Conservation (phyloP, 2,329 filamentous ascomycete genomes). For the Beauveria australis region DNA sequence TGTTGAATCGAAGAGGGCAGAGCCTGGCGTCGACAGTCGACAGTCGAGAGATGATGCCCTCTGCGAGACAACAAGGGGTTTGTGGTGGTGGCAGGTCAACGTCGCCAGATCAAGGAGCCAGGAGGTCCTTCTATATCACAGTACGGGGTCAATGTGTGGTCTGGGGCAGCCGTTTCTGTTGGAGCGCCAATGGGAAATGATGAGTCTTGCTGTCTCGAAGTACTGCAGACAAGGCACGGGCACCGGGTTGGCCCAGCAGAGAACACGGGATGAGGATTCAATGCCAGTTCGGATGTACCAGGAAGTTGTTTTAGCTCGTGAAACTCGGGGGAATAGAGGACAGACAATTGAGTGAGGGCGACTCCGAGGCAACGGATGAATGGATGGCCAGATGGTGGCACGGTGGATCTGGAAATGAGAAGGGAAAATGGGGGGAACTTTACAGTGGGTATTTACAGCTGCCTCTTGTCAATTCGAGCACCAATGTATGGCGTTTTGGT, state of each 20-base stretch:
- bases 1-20: too few relatives aligned
- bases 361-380: slow-evolving; percentile 7
- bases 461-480: too few relatives aligned
- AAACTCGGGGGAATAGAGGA: neutral
- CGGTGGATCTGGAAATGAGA: slow-evolving; percentile 9
- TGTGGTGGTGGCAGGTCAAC: neutral
- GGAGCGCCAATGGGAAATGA: neutral
- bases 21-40: neutral
- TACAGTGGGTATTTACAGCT: too few relatives aligned
- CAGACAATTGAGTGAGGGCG: neutral
- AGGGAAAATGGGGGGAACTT: slow-evolving; percentile 1
- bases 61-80: neutral
- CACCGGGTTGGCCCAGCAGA: slow-evolving; percentile 2
- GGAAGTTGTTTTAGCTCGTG: neutral
- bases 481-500: too few relatives aligned
- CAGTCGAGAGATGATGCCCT: neutral
- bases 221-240: neutral
- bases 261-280: neutral
- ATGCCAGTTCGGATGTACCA: neutral
- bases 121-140: neutral
- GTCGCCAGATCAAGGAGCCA: slow-evolving; percentile 6
- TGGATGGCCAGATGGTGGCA: neutral
- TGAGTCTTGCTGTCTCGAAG: neutral
- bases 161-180: too few relatives aligned
- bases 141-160: neutral